Percentiles rank a stretch among this genome's conserved stretches.
These are phyloP conservation scores for Lentinula novae-zelandiae DNA, from an alignment of 1,284 basidiomycete species.

Conservation along the genomic window DNA sequence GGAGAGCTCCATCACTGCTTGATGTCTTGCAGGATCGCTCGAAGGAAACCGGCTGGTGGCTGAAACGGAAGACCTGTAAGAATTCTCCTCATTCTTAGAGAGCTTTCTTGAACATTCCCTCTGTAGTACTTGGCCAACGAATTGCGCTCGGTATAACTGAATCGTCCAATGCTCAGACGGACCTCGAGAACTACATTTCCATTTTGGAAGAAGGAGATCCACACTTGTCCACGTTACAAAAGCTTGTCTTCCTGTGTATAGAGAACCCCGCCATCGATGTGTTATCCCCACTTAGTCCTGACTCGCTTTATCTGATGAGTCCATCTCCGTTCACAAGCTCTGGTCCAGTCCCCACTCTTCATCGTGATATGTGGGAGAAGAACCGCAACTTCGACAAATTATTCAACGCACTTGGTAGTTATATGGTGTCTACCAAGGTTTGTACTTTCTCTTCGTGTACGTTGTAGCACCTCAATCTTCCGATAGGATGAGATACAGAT, in stretches of 20 bases:
- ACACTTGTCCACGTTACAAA: constrained; percentile 51
- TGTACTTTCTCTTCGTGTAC: constrained; percentile 20
- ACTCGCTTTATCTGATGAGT: constrained; percentile 38
- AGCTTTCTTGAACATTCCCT: neutral
- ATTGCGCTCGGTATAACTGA: constrained; percentile 36
- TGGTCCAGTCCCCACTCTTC: constrained; percentile 37
- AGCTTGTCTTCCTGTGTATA: constrained; percentile 57
- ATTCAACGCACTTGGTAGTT: constrained; percentile 58
- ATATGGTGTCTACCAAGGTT: constrained; percentile 58
- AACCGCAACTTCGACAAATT: constrained; percentile 63
- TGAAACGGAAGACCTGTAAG: constrained; percentile 66
- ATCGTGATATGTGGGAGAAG: constrained; percentile 60
- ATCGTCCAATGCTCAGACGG: constrained; percentile 34
- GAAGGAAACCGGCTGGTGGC: constrained; percentile 74
- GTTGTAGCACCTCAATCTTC: neutral
- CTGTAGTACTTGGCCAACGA: constrained; percentile 48
- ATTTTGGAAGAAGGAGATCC: constrained; percentile 50
- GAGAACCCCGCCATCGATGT: constrained; percentile 51
- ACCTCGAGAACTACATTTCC: constrained; percentile 50
- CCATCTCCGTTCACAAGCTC: constrained; percentile 46
- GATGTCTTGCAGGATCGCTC: constrained; percentile 60
- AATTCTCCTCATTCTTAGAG: constrained; percentile 17
- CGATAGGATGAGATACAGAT: constrained; percentile 56
- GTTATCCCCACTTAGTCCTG: constrained; percentile 40
- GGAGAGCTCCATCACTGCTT: constrained; percentile 52